Base-by-base conservation (phyloP, 331 rosid species). In the Dryas integrifolia region DNA sequence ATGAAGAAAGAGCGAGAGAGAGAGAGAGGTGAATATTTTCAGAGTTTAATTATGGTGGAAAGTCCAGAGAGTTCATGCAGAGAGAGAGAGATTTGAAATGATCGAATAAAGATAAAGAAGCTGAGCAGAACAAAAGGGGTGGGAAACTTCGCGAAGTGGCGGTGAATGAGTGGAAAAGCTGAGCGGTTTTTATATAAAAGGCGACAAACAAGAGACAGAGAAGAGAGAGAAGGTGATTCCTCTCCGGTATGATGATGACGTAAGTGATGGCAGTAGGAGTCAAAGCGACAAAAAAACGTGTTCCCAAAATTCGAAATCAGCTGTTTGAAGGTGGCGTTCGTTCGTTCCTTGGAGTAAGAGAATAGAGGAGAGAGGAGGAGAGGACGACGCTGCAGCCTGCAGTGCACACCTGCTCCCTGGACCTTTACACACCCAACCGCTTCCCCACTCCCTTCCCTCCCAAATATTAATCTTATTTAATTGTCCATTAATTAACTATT, bases 121-220 rank as follows among this genome's bases (percentile, higher is more conserved):
- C 11, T 44, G 7, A 15, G 5, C 11, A 57, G 13, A 15, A 8
- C 3, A 26, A 2, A n/a, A 3, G 65, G 44, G 10, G 63, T n/a
- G 41, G 14, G 55, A 49, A 48, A 64, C 30, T 51, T 26, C 62
- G 70, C n/a, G 49, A 43, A 66, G 75, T 57, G 76, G 71, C 76
- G 41, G 21, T 46, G 73, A 41, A 30, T 9, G 72, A 38, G 40
- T 62, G 64, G 78, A 49, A 70, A 55, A 24, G 77, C 7, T 26
- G 15, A 69, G 76, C 69, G 30, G 63, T 61, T 7, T 55, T 74
- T 45, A 24, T 38, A 58, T 3, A 21, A 30, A 1, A 16, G 10
- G 11, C 24, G 9, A 5, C 14, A 15, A 30, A 2, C n/a, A 5
- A 35, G 9, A 44, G 3, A 2, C 15, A 14, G 21, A 30, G 8